Evolutionary conservation across 2,329 filamentous ascomycete genomes (phyloP), one percentile per base, ranked within the genome.

Genomic region (Hypoxylon sp.): DNA sequence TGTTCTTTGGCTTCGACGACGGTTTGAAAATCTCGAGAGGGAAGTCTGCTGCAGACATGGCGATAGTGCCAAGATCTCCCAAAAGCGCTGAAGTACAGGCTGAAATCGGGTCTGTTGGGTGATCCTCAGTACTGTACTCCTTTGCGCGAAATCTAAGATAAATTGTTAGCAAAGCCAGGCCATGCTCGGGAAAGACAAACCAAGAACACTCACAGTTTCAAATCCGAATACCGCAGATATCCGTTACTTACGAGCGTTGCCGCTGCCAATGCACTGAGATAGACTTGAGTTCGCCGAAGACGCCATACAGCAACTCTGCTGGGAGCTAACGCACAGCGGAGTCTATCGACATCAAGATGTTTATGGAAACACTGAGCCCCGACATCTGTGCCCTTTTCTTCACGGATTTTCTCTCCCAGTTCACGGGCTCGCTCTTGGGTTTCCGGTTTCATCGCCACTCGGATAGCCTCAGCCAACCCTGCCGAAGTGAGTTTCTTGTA

Each of bases 1-100:
- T 75, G 3, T 68, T 35, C 55, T 73, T 71, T n/a, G 65, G 65
- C 1, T 61, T 57, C 31, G 62, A 73, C 10, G 75, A 70, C 25
- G 25, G 25, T 68, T 83, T 86, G 78, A 89, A 88, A 4, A 90
- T 78, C 65, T 89, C 85, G 17, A 85, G 81, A 1, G 89, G 89
- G 72, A 91, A 86, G 75, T 97, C 94, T 0, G 92, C 92, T 44
- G 97, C 85, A 0, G 93, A 93, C 87, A 97, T 92, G 75, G 92
- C 88, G 64, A 98, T 90, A 42, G 88, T 91, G 27, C 91, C 90
- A 51, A 96, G 84, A n/a, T 95, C 95, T 5, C 92, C 92, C n/a
- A 97, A 83, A 0, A 98, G 81, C 0, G 94, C 93, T 49, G 89
- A 88, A 0, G 93, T 90, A 14, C 90, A 92, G 20, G 93, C 93